Evolutionary conservation across 257 asterid species (phyloP).

Genomic region (Fraxinus pennsylvanica): DNA sequence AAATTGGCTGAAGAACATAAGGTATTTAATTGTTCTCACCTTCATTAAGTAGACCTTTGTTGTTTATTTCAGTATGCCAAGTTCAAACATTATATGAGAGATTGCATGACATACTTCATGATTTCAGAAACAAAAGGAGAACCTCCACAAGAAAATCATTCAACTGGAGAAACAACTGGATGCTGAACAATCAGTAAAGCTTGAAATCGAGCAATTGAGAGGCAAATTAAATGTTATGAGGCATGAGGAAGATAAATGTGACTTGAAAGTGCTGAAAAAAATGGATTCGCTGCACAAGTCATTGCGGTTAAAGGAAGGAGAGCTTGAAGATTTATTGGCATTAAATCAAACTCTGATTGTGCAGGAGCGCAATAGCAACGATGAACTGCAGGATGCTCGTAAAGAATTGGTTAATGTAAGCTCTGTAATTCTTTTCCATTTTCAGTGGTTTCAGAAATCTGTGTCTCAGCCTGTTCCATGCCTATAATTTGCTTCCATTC

Average conservation of each 20-base stretch:
- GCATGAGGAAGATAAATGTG: slow-evolving; percentile 59
- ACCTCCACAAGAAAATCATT: slow-evolving; percentile 60
- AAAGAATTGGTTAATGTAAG: slow-evolving; percentile 87
- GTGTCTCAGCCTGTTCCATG: background rate
- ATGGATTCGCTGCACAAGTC: slow-evolving; percentile 51
- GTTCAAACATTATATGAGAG: slow-evolving; percentile 15
- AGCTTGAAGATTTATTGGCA: slow-evolving; percentile 56
- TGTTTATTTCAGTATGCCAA: slow-evolving; percentile 22
- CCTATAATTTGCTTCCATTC: slow-evolving; percentile 10
- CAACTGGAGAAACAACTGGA: slow-evolving; percentile 69
- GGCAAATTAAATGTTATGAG: slow-evolving; percentile 63
- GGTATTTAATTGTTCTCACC: slow-evolving; percentile 43
- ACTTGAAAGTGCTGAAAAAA: slow-evolving; percentile 56
- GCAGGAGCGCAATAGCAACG: slow-evolving; percentile 76
- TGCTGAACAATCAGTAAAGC: slow-evolving; percentile 73
- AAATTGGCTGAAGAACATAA: slow-evolving; percentile 81
- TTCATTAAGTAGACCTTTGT: slow-evolving; percentile 23
- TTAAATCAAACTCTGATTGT: slow-evolving; percentile 64
- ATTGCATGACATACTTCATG: slow-evolving; percentile 25
- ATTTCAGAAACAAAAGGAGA: slow-evolving; percentile 83
- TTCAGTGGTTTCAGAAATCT: slow-evolving; percentile 54
- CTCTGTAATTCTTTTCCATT: slow-evolving; percentile 12
- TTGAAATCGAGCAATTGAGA: slow-evolving; percentile 71
- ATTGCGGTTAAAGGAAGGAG: slow-evolving; percentile 77
- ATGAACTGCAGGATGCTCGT: slow-evolving; percentile 90